A percentile compares a stretch with the other conserved stretches of the same genome.
Conservation (phyloP, 2,329 filamentous ascomycete genomes). For the Exophiala phaeomuriformis region DNA sequence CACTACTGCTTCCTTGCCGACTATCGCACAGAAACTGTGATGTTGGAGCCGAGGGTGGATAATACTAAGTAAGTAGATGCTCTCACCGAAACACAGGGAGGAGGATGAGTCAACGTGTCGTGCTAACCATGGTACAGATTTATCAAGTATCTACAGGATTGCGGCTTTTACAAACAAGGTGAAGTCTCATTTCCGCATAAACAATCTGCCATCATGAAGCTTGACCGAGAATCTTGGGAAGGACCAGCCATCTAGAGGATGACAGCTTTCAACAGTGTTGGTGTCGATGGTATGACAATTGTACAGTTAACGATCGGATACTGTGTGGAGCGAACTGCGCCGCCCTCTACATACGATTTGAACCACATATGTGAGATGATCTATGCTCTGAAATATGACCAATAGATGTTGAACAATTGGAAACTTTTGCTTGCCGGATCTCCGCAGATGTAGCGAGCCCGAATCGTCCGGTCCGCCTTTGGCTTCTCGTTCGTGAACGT, state of each 20-base stretch:
- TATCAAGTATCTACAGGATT: slow-evolving; percentile 60
- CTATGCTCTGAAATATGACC: neutral
- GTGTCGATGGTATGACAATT: neutral
- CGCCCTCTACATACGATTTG: neutral
- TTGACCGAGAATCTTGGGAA: slow-evolving; percentile 72
- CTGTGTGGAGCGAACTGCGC: neutral
- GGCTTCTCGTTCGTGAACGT: no score
- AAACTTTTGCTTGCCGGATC: no score
- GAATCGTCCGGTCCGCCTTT: no score
- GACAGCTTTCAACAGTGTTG: neutral
- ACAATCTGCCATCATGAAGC: slow-evolving; percentile 76
- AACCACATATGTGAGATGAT: neutral
- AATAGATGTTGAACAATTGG: no score
- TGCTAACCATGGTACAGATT: slow-evolving; percentile 45
- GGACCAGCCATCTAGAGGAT: slow-evolving; percentile 44
- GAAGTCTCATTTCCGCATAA: slow-evolving; percentile 88
- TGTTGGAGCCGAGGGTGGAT: slow-evolving; percentile 84
- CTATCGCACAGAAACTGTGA: slow-evolving; percentile 70
- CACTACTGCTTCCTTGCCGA: slow-evolving; percentile 78
- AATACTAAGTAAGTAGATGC: slow-evolving; percentile 64
- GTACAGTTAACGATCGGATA: neutral
- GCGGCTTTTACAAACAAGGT: slow-evolving; percentile 78
- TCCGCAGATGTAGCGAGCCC: no score
- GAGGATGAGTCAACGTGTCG: slow-evolving; percentile 7
- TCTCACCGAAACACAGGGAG: neutral